A percentile compares a stretch with the other conserved stretches of the same genome.
These are phyloP conservation scores for Gnomoniopsis sp. DNA, from an alignment of 2,329 filamentous ascomycete species.

Conservation along the genomic window DNA sequence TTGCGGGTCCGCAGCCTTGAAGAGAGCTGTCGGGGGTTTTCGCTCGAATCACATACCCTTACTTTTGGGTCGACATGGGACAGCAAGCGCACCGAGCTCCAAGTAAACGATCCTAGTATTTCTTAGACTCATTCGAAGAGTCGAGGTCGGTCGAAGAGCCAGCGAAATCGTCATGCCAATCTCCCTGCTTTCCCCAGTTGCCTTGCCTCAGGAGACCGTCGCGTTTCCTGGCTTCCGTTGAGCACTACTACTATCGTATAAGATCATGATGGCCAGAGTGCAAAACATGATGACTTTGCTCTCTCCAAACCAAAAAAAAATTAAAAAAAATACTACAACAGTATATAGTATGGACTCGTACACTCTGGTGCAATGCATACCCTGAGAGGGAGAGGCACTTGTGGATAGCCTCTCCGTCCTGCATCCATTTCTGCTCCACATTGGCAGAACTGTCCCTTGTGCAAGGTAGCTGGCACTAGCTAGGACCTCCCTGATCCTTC, in stretches of 20 bases:
- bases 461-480: conserved; percentile 16
- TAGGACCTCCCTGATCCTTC: conserved; percentile 20
- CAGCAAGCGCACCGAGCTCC: conserved; percentile 18
- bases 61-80: conserved; percentile 34
- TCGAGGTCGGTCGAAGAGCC: not conserved
- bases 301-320: not conserved
- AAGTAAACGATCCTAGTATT: conserved; percentile 8
- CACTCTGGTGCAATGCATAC: conserved; percentile 3
- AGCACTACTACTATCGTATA: too few species aligned
- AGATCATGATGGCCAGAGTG: too few species aligned
- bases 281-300: too few species aligned
- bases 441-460: conserved; percentile 9
- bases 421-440: conserved; percentile 14
- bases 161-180: not conserved
- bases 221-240: not conserved
- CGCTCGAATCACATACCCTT: conserved; percentile 39
- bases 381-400: not conserved
- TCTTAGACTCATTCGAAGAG: conserved; percentile 2
- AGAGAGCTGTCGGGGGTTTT: conserved; percentile 41
- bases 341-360: too few species aligned
- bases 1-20: conserved; percentile 36
- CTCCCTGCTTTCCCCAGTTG: not conserved
- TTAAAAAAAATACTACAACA: not conserved
- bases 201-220: not conserved
- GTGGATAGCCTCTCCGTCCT: conserved; percentile 11